phyloP scores from a whole-genome alignment of 1,284 basidiomycete species.

The Inonotus obliquus region DNA sequence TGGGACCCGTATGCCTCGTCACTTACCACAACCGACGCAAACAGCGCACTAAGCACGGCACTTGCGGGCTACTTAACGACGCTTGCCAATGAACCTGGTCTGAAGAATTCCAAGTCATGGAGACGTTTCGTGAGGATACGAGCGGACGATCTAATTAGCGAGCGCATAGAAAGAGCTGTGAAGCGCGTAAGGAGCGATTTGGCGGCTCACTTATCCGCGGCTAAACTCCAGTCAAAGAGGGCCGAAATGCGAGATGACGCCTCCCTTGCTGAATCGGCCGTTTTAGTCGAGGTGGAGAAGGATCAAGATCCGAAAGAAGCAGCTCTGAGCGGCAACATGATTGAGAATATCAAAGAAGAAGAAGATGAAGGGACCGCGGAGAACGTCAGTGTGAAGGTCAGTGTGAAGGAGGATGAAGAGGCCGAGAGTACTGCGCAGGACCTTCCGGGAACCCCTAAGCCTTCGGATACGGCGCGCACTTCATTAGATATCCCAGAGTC shows the following conservation, averaged over 20 bases:
- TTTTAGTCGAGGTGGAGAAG: constrained; percentile 18
- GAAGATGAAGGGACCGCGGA: constrained; percentile 23
- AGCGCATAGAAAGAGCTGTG: constrained; percentile 80
- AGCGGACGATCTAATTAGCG: constrained; percentile 82
- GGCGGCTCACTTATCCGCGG: constrained; percentile 50
- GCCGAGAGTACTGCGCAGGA: constrained; percentile 10
- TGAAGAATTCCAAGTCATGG: constrained; percentile 70
- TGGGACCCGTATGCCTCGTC: constrained; percentile 20
- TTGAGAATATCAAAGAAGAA: constrained; percentile 27
- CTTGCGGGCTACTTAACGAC: constrained; percentile 78
- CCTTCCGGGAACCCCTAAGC: constrained; percentile 11
- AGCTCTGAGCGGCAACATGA: neutral
- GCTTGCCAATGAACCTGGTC: constrained; percentile 58
- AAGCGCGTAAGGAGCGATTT: constrained; percentile 82
- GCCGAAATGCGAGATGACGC: constrained; percentile 27
- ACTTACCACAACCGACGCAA: constrained; percentile 12
- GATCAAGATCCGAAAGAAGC: constrained; percentile 12
- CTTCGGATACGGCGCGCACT: constrained; percentile 4
- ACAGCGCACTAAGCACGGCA: constrained; percentile 46
- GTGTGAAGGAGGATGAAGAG: constrained; percentile 4
- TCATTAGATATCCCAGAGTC: constrained; percentile 15
- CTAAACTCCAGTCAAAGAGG: constrained; percentile 25
- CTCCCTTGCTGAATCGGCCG: constrained; percentile 14
- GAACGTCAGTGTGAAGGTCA: constrained; percentile 20
- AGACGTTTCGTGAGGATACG: constrained; percentile 82